A percentile compares a stretch with the other conserved stretches of the same genome.
Conservation (phyloP, 2,329 filamentous ascomycete genomes). For the Paraphoma sp. region DNA sequence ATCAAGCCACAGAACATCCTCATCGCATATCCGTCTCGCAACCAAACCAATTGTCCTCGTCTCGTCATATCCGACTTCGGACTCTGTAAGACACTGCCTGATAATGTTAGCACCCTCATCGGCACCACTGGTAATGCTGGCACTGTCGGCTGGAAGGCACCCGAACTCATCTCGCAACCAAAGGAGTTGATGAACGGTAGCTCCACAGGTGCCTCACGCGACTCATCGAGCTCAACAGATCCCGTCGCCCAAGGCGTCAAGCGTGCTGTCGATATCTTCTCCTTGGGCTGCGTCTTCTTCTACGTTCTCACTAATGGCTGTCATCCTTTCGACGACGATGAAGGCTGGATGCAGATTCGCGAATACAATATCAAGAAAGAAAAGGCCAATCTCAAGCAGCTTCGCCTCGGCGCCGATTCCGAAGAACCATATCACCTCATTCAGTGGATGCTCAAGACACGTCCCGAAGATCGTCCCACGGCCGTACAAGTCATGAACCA, state of each 20-base stretch:
- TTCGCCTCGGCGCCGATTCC: slow-evolving; percentile 83
- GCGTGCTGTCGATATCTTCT: slow-evolving; percentile 96
- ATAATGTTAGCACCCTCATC: slow-evolving; percentile 91
- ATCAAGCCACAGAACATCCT: slow-evolving; percentile 98
- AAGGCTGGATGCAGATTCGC: slow-evolving; percentile 81
- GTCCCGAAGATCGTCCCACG: slow-evolving; percentile 72
- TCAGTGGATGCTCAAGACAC: slow-evolving; percentile 74
- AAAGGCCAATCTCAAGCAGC: slow-evolving; percentile 72
- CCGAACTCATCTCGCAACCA: slow-evolving; percentile 78
- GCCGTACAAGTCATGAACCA: slow-evolving; percentile 85
- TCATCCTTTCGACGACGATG: slow-evolving; percentile 93
- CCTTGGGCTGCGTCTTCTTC: slow-evolving; percentile 95
- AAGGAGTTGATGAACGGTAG: slow-evolving; percentile 51
- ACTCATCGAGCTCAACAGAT: slow-evolving; percentile 49
- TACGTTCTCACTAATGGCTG: slow-evolving; percentile 94
- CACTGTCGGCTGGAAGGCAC: slow-evolving; percentile 95
- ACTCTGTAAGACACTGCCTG: slow-evolving; percentile 94
- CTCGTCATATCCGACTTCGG: slow-evolving; percentile 97
- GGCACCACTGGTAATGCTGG: slow-evolving; percentile 94
- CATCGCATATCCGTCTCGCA: slow-evolving; percentile 73
- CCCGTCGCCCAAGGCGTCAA: slow-evolving; percentile 77
- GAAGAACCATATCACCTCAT: slow-evolving; percentile 90
- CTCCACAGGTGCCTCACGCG: slow-evolving; percentile 51
- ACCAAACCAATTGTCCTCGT: slow-evolving; percentile 73
- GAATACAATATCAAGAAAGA: slow-evolving; percentile 98